Evolutionary conservation across 108 stramenopile species (phyloP), one percentile per base, ranked within the genome.

Genomic region (Cyclotella choctawhatcheeana): DNA sequence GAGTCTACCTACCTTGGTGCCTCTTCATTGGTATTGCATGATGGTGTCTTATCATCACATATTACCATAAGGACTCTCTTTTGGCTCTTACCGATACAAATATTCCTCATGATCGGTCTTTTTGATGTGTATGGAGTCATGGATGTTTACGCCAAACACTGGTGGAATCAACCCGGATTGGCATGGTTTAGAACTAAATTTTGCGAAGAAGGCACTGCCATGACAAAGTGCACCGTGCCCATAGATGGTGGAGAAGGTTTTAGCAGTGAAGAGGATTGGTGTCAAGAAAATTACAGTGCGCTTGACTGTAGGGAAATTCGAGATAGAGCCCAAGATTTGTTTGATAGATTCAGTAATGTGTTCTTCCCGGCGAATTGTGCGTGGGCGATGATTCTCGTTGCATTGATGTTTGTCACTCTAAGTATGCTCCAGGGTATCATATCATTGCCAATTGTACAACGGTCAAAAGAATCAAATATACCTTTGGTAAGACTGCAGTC

Each of bases 391-490:
- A 13, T 81, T 26, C 47, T 71, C 1, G 71, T 67, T 13, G 29
- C 56, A 24, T 71, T 84, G 59, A 58, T 88, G 33, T 67, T 83
- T 45, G 79, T 91, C 5, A 81, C 84, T n/a, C 63, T 94, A 0
- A 75, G 79, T 31, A 44, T 87, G 6, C 68, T 94, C 20, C 87
- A 94, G 68, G 76, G 80, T 20, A 90, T 94, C 27, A 90, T 94
- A 48, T 77, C 90, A 16, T 73, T 81, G 55, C 93, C 93, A 0
- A 88, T 94, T 45, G 89, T 94, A 24, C 93, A 91, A 69, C 76
- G 88, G 25, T 94, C 93, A 0, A 81, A 90, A 79, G 86, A 94
- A 69, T 68, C 86, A n/a, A 94, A 94, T 65, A 84, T 94, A 47
- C 90, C 90, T 26, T 79, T 83, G n/a, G n/a, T n/a, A n/a, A n/a